phyloP scores from a whole-genome alignment of 805 yeast genomes.

The Alloascoidea africana region DNA sequence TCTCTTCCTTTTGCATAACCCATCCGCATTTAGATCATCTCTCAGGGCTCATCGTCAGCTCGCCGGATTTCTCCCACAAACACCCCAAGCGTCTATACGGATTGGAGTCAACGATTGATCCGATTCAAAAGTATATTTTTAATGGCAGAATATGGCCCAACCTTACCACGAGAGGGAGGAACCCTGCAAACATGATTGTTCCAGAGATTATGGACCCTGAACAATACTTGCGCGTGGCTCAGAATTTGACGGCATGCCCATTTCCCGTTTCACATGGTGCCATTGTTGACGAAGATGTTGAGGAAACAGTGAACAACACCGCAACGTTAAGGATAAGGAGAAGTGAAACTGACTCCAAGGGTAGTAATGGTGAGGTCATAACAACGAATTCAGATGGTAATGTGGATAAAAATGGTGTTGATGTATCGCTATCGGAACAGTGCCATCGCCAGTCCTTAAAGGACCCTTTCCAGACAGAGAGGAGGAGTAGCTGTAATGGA shows the following conservation, averaged over 20 bases:
- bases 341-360: slow-evolving; percentile 4
- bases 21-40: slow-evolving; percentile 84
- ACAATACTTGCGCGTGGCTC: slow-evolving; percentile 4
- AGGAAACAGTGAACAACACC: slow-evolving; percentile 7
- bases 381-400: slow-evolving; percentile 1
- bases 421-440: slow-evolving; percentile 5
- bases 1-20: slow-evolving; percentile 30
- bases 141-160: slow-evolving; percentile 78
- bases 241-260: slow-evolving; percentile 8
- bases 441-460: slow-evolving; percentile 9
- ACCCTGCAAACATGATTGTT: slow-evolving; percentile 6
- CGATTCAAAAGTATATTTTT: slow-evolving; percentile 41
- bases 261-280: slow-evolving; percentile 15
- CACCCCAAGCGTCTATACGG: slow-evolving; percentile 37
- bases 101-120: slow-evolving; percentile 30
- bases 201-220: slow-evolving; percentile 3
- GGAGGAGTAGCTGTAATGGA: too few species aligned
- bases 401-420: slow-evolving; percentile 7
- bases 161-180: slow-evolving; percentile 20
- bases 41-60: slow-evolving; percentile 50
- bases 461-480: too few species aligned
- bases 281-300: slow-evolving; percentile 15
- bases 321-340: slow-evolving; percentile 4
- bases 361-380: slow-evolving; percentile 6
- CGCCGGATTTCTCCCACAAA: slow-evolving; percentile 32